Evolutionary conservation across 1,139 yeast genomes (phyloP).

Genomic region (Yamadazyma buinensis): DNA sequence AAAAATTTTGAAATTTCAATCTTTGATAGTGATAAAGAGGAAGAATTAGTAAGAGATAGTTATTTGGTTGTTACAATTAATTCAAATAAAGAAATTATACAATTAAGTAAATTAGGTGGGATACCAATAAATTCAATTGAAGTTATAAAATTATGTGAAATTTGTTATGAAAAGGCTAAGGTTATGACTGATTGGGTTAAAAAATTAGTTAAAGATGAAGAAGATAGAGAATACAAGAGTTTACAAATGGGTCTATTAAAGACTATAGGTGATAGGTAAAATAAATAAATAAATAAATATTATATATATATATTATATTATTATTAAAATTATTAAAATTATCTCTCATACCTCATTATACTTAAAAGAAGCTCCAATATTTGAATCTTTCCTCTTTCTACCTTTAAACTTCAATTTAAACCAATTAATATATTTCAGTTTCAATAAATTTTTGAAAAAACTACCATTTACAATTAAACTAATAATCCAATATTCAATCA

Average conservation of each 20-base stretch:
- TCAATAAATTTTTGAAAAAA: slow-evolving; percentile 4
- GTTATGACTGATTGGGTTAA: slow-evolving; percentile 63
- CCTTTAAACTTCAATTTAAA: slow-evolving; percentile 15
- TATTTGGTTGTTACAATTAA: slow-evolving; percentile 80
- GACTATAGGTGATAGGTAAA: slow-evolving; percentile 32
- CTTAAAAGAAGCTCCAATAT: slow-evolving; percentile 20
- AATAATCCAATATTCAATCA: slow-evolving; percentile 61
- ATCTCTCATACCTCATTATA: slow-evolving; percentile 5
- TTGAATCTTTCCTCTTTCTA: slow-evolving; percentile 55
- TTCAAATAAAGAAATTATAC: slow-evolving; percentile 87
- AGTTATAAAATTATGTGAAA: slow-evolving; percentile 64
- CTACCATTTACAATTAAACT: slow-evolving; percentile 20
- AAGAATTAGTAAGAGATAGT: slow-evolving; percentile 77
- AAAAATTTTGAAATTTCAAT: slow-evolving; percentile 56
- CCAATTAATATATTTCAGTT: slow-evolving; percentile 3
- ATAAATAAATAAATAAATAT: too few species aligned
- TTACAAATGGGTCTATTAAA: slow-evolving; percentile 32
- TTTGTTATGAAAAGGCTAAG: slow-evolving; percentile 64
- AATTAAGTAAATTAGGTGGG: slow-evolving; percentile 88
- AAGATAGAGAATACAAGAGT: slow-evolving; percentile 28
- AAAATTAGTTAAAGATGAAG: slow-evolving; percentile 53
- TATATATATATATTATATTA: too few species aligned
- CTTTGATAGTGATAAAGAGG: slow-evolving; percentile 74
- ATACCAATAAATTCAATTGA: slow-evolving; percentile 73
- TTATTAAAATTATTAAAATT: too few species aligned